A percentile compares a stretch with the other conserved stretches of the same genome.
These are phyloP conservation scores for Verticillium longisporum DNA, from an alignment of 2,329 filamentous ascomycete species.

Conservation along the genomic window DNA sequence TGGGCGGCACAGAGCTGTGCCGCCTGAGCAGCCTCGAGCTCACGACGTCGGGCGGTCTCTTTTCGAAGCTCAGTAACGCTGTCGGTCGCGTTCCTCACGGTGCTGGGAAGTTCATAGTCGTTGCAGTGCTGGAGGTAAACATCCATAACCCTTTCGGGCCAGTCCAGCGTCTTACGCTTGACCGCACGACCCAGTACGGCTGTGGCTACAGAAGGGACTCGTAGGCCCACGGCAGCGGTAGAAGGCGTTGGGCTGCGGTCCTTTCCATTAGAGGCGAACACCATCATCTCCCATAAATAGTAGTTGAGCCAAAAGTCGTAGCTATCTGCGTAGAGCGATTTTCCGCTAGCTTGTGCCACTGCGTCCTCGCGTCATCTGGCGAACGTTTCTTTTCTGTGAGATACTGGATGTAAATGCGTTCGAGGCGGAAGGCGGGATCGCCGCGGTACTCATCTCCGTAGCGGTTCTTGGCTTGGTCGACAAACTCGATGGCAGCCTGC, in stretches of 20 bases:
- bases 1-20: constrained; percentile 42
- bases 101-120: constrained; percentile 76
- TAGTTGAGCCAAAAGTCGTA: constrained; percentile 93
- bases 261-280: constrained; percentile 44
- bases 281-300: constrained; percentile 84
- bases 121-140: constrained; percentile 77
- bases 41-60: constrained; percentile 54
- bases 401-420: constrained; percentile 89
- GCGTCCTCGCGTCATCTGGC: constrained; percentile 66
- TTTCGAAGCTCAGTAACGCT: constrained; percentile 64
- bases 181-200: constrained; percentile 68
- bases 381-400: constrained; percentile 78
- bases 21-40: constrained; percentile 57
- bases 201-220: constrained; percentile 68
- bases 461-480: constrained; percentile 68
- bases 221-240: constrained; percentile 37
- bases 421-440: constrained; percentile 83
- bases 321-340: constrained; percentile 63
- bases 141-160: constrained; percentile 69
- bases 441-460: constrained; percentile 72
- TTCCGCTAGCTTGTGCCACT: constrained; percentile 66
- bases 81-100: constrained; percentile 67
- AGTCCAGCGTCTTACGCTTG: constrained; percentile 57
- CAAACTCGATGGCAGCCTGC: constrained; percentile 76
- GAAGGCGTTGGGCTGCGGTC: constrained; percentile 45